Evolutionary conservation across 805 yeast genomes (phyloP), one percentile per base, ranked within the genome.

Genomic region (Cyberlindnera saturnus): DNA sequence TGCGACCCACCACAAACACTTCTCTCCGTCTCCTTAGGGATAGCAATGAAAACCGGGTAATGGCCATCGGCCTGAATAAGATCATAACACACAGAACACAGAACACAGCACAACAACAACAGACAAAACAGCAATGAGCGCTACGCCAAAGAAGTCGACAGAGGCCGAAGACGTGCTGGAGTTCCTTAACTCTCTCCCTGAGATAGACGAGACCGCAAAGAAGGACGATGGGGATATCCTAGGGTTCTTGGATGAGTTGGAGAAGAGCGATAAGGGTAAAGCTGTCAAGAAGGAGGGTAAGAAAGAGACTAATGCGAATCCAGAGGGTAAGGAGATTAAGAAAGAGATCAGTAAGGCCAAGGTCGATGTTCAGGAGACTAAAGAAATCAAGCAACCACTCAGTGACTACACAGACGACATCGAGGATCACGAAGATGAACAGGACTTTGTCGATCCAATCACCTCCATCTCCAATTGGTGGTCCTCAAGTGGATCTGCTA

Each of bases 151-250:
- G 51, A 67, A 64, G 43, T 54, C 71, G 5, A 68, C 71, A 16
- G 82, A 81, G 45, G 80, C 81, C 19, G 86, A 82, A 49, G 91
- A 85, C 53, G 91, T 86, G 5, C 70, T 86, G 42, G 91, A 85
- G 49, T 86, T 86, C 57, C 71, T 86, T 52, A 88, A 84, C 56
- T 82, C 90, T 1, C 73, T 88, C 38, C 93, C 95, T 3, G 88
- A 82, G 23, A 16, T 47, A 1, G 56, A 51, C 30, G 55, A 56
- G 43, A 51, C 50, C 11, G 45, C 53, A 7, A 59, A 52, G 39
- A 52, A 57, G 40, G 57, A 56, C 17, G 61, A 60, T n/a, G 45
- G 40, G 2, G 65, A 59, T 38, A 69, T 69, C 15, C 51, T 71
- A 50, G 68, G 67, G 31, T 70, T 72, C 49, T 52, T 70, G 45